Conservation (phyloP, 306 rosid genomes). For the Alnus glutinosa region DNA sequence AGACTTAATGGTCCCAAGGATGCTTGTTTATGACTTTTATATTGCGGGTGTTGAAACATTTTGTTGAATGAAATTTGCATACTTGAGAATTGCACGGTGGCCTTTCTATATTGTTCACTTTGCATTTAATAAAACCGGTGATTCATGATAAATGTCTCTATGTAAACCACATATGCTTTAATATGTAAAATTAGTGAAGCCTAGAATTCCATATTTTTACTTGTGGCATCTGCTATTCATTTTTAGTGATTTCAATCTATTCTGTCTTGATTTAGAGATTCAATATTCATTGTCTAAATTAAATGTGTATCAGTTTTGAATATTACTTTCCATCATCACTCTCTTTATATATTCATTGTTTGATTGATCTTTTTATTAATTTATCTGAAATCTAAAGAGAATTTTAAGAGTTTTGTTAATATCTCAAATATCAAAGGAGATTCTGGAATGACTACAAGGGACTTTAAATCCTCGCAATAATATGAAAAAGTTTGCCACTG, state of each 20-base stretch:
- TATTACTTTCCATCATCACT: neutral
- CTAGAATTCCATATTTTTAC: neutral
- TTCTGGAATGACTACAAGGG: neutral
- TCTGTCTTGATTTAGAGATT: neutral
- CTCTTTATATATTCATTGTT: too few relatives aligned
- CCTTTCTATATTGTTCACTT: neutral
- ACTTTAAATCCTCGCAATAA: neutral
- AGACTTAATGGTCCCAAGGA: conserved; percentile 6
- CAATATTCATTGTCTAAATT: neutral
- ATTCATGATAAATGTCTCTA: neutral
- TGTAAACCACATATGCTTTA: neutral
- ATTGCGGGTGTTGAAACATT: conserved; percentile 7
- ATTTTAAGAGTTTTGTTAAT: too few relatives aligned
- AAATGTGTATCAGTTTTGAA: neutral
- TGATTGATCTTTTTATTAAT: too few relatives aligned
- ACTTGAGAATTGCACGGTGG: neutral
- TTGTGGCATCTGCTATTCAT: neutral
- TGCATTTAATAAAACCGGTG: too few relatives aligned
- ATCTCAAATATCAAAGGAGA: neutral
- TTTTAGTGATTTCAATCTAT: neutral
- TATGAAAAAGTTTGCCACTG: neutral
- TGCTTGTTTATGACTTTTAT: conserved; percentile 9
- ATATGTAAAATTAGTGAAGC: neutral
- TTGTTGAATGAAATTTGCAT: neutral
- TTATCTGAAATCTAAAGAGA: too few relatives aligned